phyloP scores from a whole-genome alignment of 2,329 filamentous ascomycete species.

The Calonectria pteridis region DNA sequence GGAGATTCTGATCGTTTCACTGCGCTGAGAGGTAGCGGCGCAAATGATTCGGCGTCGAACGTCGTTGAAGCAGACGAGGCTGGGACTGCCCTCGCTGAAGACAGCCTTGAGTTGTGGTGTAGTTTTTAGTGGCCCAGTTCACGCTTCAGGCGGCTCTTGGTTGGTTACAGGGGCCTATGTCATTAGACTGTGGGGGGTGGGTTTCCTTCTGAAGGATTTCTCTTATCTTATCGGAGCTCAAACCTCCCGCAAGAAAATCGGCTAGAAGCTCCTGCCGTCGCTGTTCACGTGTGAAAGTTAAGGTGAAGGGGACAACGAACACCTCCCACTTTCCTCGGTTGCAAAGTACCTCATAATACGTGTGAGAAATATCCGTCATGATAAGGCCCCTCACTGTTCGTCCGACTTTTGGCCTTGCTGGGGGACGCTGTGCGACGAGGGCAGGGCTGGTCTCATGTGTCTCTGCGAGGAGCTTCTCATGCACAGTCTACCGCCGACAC shows the following conservation, averaged over 20 bases:
- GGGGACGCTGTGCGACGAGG: slow-evolving; percentile 28
- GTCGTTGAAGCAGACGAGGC: slow-evolving; percentile 11
- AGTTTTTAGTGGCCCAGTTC: neutral
- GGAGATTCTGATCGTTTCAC: neutral
- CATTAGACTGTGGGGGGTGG: slow-evolving; percentile 21
- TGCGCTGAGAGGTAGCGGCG: neutral
- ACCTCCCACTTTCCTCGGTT: neutral
- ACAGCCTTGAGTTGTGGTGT: slow-evolving; percentile 19
- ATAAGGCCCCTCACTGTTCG: slow-evolving; percentile 33
- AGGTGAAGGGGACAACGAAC: neutral
- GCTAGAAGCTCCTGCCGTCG: neutral
- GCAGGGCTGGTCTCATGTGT: slow-evolving; percentile 25
- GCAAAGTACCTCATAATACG: neutral
- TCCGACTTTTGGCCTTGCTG: slow-evolving; percentile 24
- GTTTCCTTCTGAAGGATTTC: slow-evolving; percentile 6
- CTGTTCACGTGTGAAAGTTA: slow-evolving; percentile 27
- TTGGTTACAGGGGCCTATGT: neutral
- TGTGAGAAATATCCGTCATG: slow-evolving; percentile 23
- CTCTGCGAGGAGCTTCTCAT: slow-evolving; percentile 44
- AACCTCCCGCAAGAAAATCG: slow-evolving; percentile 29
- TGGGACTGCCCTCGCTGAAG: slow-evolving; percentile 6
- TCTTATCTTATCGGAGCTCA: slow-evolving; percentile 43
- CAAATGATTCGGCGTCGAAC: neutral
- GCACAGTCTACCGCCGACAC: slow-evolving; percentile 32
- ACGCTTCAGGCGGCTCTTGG: neutral